These are phyloP conservation scores for Amphicarpaea edgeworthii DNA, from an alignment of 306 rosid genomes.

Conservation along the genomic window DNA sequence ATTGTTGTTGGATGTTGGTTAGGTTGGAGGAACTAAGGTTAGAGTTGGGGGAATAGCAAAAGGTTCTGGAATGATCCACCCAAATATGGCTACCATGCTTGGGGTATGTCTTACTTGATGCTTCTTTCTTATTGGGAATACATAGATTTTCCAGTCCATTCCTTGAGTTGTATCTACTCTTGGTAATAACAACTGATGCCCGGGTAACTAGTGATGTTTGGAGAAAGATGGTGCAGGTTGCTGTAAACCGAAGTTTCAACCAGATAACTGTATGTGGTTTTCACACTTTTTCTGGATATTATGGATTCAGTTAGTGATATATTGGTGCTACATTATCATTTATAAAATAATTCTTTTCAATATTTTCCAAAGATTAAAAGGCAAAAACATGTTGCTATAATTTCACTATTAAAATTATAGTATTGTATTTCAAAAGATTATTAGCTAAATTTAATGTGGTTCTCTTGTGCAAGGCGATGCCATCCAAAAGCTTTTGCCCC, in stretches of 20 bases:
- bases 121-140: slow-evolving; percentile 38
- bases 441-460: slow-evolving; percentile 11
- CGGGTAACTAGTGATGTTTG: slow-evolving; percentile 74
- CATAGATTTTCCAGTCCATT: slow-evolving; percentile 29
- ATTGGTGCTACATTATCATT: slow-evolving; percentile 24
- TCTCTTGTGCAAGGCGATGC: slow-evolving; percentile 2
- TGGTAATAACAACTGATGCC: slow-evolving; percentile 97
- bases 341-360: neutral
- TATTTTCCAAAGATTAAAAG: slow-evolving; percentile 26
- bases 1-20: slow-evolving; percentile 42
- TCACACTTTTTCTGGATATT: slow-evolving; percentile 26
- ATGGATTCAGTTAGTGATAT: slow-evolving; percentile 16
- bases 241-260: slow-evolving; percentile 94
- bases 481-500: slow-evolving; percentile 7
- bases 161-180: slow-evolving; percentile 35
- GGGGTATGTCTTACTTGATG: slow-evolving; percentile 68
- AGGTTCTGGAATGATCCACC: slow-evolving; percentile 99
- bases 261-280: slow-evolving; percentile 81
- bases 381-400: slow-evolving; percentile 9
- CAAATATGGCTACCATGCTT: slow-evolving; percentile 98
- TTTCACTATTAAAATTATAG: slow-evolving; percentile 26
- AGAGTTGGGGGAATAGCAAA: slow-evolving; percentile 96
- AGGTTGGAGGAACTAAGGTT: slow-evolving; percentile 80
- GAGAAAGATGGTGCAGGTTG: slow-evolving; percentile 86
- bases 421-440: slow-evolving; percentile 33